phyloP scores from a whole-genome alignment of 2,329 filamentous ascomycete genomes.

The Aspergillus sp. region DNA sequence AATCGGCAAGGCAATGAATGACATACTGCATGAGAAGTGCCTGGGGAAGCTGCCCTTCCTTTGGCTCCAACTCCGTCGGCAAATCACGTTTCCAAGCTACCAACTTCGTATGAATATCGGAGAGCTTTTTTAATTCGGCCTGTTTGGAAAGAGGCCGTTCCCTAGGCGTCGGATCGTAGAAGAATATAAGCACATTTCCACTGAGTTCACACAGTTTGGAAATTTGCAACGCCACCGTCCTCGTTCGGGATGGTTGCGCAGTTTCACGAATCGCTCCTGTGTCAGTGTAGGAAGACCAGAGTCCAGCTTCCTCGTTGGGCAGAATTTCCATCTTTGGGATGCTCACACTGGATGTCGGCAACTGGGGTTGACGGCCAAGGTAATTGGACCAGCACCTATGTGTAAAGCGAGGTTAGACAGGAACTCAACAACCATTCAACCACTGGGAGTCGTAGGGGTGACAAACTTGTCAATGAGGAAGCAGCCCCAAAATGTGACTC shows the following conservation, averaged over 20 bases:
- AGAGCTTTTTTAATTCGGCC: conserved; percentile 85
- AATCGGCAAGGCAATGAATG: not conserved
- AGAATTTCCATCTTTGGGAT: conserved; percentile 90
- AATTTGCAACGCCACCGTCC: conserved; percentile 78
- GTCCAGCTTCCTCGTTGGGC: conserved; percentile 78
- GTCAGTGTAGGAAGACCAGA: conserved; percentile 88
- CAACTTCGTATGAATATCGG: conserved; percentile 83
- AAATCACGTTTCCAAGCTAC: conserved; percentile 86
- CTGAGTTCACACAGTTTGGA: conserved; percentile 88
- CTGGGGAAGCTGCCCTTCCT: conserved; percentile 83
- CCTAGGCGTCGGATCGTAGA: conserved; percentile 76
- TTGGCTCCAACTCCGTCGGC: conserved; percentile 83
- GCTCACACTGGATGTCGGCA: conserved; percentile 75
- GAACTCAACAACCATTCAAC: not conserved
- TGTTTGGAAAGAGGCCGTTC: conserved; percentile 69
- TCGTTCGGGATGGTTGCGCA: conserved; percentile 77
- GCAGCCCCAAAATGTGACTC: conserved; percentile 96
- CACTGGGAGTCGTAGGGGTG: not conserved
- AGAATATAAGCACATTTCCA: conserved; percentile 81
- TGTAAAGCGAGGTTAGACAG: conserved; percentile 12
- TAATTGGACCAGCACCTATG: conserved; percentile 90
- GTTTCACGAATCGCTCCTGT: conserved; percentile 70
- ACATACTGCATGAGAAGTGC: conserved; percentile 83
- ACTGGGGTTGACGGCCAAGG: conserved; percentile 82
- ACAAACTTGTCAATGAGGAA: conserved; percentile 89